Evolutionary conservation across 352 stramenopile genomes (phyloP).

Genomic region (Pythium brassicae): DNA sequence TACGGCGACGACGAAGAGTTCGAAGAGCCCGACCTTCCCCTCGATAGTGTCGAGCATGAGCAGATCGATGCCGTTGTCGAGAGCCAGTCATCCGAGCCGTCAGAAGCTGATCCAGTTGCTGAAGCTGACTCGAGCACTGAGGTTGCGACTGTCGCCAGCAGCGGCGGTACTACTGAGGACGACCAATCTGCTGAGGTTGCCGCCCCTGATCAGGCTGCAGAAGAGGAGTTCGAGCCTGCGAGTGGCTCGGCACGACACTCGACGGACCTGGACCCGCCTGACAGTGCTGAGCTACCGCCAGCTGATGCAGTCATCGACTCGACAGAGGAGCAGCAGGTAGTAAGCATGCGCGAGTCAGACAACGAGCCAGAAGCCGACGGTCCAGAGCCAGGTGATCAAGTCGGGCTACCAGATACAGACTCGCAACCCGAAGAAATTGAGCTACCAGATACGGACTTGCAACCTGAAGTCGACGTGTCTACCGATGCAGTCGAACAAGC

Average conservation of each 20-base stretch:
- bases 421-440: not conserved
- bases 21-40: not conserved
- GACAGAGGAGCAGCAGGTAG: too few relatives aligned
- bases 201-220: too few relatives aligned
- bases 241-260: too few relatives aligned
- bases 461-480: not conserved
- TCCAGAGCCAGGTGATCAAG: not conserved
- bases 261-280: too few relatives aligned
- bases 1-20: slow-evolving; percentile 4
- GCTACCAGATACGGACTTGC: too few relatives aligned
- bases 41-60: not conserved
- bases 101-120: not conserved
- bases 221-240: too few relatives aligned
- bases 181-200: too few relatives aligned
- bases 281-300: too few relatives aligned
- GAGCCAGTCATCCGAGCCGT: not conserved
- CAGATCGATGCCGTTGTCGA: not conserved
- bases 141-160: not conserved
- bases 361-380: not conserved
- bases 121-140: not conserved
- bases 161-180: too few relatives aligned
- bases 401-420: not conserved
- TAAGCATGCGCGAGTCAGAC: not conserved
- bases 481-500: not conserved
- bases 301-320: too few relatives aligned